Conservation (phyloP, 148 eudicot species). For the Rhododendron vialii region DNA sequence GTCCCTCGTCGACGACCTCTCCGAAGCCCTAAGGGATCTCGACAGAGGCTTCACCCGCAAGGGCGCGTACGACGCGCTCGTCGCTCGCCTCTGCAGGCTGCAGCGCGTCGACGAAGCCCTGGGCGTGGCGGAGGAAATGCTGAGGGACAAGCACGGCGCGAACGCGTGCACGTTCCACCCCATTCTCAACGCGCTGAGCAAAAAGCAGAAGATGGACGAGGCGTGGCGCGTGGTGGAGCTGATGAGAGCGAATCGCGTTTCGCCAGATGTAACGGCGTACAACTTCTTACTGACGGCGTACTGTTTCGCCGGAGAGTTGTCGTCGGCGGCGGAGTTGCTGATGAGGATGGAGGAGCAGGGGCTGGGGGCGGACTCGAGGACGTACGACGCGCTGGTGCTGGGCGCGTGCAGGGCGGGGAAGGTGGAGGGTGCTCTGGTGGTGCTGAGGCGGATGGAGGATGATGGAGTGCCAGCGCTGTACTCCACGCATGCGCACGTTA, state of each 20-base stretch:
- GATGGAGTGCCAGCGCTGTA: slow-evolving; percentile 36
- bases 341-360: slow-evolving; percentile 36
- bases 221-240: slow-evolving; percentile 35
- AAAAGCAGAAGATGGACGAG: slow-evolving; percentile 18
- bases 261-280: slow-evolving; percentile 34
- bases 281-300: slow-evolving; percentile 43
- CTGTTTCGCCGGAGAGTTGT: slow-evolving; percentile 39
- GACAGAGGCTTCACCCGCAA: slow-evolving; percentile 39
- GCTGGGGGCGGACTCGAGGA: slow-evolving; percentile 41
- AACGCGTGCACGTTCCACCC: slow-evolving; percentile 46
- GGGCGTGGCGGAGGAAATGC: slow-evolving; percentile 38
- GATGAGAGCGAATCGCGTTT: slow-evolving; percentile 27
- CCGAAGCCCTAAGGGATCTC: slow-evolving; percentile 28
- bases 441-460: slow-evolving; percentile 45
- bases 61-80: slow-evolving; percentile 35
- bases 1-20: slow-evolving; percentile 27
- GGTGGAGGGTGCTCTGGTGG: slow-evolving; percentile 45
- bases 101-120: slow-evolving; percentile 36
- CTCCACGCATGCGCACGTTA: slow-evolving; percentile 40
- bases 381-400: slow-evolving; percentile 64
- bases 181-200: slow-evolving; percentile 34
- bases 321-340: slow-evolving; percentile 33
- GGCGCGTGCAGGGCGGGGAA: slow-evolving; percentile 62
- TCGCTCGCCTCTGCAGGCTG: slow-evolving; percentile 31
- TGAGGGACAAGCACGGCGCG: slow-evolving; percentile 20